phyloP scores from a whole-genome alignment of 768 basidiomycete species.

The Kwoniella sp. region DNA sequence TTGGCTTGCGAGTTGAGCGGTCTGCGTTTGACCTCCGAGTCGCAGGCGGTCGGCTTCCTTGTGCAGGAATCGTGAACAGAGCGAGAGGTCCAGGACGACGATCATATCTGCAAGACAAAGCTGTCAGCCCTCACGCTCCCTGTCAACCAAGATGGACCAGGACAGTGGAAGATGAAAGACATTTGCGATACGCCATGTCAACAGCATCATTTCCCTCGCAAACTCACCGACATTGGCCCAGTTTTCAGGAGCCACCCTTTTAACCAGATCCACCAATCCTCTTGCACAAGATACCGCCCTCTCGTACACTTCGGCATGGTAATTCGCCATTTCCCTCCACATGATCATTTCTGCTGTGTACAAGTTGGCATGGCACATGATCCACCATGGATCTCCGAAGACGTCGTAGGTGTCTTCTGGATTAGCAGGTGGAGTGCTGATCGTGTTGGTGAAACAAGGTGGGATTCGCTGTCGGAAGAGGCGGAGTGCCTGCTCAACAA shows the following conservation, averaged over 20 bases:
- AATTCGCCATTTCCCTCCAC: slow-evolving; percentile 45
- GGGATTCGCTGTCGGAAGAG: slow-evolving; percentile 34
- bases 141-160: no score
- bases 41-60: slow-evolving; percentile 45
- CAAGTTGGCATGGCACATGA: slow-evolving; percentile 42
- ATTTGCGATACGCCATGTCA: background rate
- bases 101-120: slow-evolving; percentile 34
- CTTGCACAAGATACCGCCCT: slow-evolving; percentile 43
- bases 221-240: slow-evolving; percentile 50
- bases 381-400: slow-evolving; percentile 49
- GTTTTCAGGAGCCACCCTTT: slow-evolving; percentile 27
- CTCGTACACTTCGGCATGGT: slow-evolving; percentile 37
- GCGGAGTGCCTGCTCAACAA: slow-evolving; percentile 27
- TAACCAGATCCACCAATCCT: slow-evolving; percentile 35
- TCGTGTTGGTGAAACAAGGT: slow-evolving; percentile 6
- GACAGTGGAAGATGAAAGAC: background rate
- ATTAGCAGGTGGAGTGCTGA: slow-evolving; percentile 1
- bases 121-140: background rate
- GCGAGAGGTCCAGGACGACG: slow-evolving; percentile 44
- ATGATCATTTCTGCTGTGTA: slow-evolving; percentile 50
- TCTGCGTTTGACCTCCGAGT: slow-evolving; percentile 8
- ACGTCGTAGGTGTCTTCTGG: slow-evolving; percentile 25
- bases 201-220: background rate
- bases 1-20: slow-evolving; percentile 22
- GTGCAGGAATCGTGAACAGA: slow-evolving; percentile 45